Evolutionary conservation across 2,329 filamentous ascomycete genomes (phyloP).

Genomic region (Dactylellina leptospora): DNA sequence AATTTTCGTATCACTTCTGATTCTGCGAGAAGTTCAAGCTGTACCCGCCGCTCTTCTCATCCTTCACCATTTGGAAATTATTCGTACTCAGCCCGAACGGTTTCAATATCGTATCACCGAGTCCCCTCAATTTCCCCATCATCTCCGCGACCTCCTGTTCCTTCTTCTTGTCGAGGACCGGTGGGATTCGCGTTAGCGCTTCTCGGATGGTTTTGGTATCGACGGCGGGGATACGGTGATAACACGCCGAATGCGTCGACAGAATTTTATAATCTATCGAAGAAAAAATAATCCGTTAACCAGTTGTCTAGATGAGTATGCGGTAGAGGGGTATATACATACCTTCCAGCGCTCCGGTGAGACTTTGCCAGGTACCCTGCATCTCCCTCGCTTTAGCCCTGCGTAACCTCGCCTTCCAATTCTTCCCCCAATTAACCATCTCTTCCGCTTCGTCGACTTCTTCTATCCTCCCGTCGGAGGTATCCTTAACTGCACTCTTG

Average conservation of each 20-base stretch:
- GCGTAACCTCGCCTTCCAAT: constrained; percentile 50
- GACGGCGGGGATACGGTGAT: constrained; percentile 41
- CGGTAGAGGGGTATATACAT: not conserved
- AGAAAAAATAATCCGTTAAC: not conserved
- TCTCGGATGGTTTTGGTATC: constrained; percentile 36
- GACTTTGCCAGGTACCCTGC: constrained; percentile 48
- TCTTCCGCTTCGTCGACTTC: constrained; percentile 26
- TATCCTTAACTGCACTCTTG: constrained; percentile 9
- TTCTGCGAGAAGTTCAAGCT: constrained; percentile 83
- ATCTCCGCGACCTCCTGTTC: constrained; percentile 92
- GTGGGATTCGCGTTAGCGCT: constrained; percentile 66
- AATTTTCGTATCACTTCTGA: constrained; percentile 22
- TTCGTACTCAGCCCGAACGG: constrained; percentile 94
- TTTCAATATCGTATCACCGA: constrained; percentile 90
- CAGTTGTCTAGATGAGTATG: not conserved
- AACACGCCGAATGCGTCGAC: constrained; percentile 12
- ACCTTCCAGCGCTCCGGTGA: constrained; percentile 43
- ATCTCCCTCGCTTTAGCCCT: constrained; percentile 53
- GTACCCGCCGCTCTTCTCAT: constrained; percentile 88
- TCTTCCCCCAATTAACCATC: constrained; percentile 46
- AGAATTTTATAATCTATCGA: constrained; percentile 46
- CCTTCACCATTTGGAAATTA: constrained; percentile 93
- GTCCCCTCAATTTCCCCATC: constrained; percentile 92
- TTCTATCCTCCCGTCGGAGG: constrained; percentile 39
- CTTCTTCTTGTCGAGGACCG: constrained; percentile 77